Conservation (phyloP, 164 flowering plant species). For the Chimonanthus praecox region DNA sequence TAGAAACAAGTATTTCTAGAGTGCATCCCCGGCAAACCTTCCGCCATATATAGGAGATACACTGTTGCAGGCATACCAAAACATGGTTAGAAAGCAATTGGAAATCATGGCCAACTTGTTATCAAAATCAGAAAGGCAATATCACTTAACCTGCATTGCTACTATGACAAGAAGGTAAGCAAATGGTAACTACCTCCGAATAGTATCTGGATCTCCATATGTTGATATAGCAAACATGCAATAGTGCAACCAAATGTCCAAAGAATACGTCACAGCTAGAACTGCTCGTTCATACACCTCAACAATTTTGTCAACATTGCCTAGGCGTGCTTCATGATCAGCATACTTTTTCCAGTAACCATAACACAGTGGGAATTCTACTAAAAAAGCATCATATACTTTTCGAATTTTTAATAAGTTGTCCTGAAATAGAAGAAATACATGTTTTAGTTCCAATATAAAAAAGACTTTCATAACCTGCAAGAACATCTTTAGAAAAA, state of each 20-base stretch:
- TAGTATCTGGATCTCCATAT: constrained; percentile 86
- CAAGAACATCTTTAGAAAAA: too few species aligned
- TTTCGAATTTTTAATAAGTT: constrained; percentile 66
- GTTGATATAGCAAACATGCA: constrained; percentile 76
- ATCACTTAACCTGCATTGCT: constrained; percentile 5
- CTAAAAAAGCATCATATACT: constrained; percentile 91
- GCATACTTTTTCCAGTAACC: constrained; percentile 99
- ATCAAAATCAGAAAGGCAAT: constrained; percentile 16
- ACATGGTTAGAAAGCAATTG: constrained; percentile 46
- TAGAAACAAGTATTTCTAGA: constrained; percentile 33
- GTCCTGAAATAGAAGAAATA: constrained; percentile 38
- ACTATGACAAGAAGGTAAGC: constrained; percentile 2
- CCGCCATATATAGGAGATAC: constrained; percentile 37
- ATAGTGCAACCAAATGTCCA: constrained; percentile 98
- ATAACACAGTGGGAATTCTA: constrained; percentile 96
- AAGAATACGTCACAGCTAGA: constrained; percentile 93
- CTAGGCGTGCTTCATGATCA: constrained; percentile 84
- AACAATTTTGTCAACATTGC: constrained; percentile 76
- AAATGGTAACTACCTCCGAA: constrained; percentile 64
- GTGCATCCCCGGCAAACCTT: constrained; percentile 51
- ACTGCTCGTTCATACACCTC: constrained; percentile 96
- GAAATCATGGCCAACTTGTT: constrained; percentile 20
- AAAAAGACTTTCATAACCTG: background rate
- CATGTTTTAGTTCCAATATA: background rate
- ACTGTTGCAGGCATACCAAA: constrained; percentile 61